Evolutionary conservation across 257 asterid genomes (phyloP).

Genomic region (Plantago major): DNA sequence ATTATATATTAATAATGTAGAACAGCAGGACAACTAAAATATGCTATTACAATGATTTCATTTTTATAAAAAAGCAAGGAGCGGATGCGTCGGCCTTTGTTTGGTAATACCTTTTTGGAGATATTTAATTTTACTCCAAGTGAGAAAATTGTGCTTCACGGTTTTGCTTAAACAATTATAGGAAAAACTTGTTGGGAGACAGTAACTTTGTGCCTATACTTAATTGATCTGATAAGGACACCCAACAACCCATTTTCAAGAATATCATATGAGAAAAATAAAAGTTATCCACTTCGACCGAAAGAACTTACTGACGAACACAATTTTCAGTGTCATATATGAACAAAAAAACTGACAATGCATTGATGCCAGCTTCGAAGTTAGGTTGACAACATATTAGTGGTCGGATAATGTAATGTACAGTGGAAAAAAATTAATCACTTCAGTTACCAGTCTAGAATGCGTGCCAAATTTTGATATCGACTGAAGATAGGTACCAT

Average conservation of each 20-base stretch:
- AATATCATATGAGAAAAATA: not conserved
- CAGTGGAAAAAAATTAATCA: too few relatives aligned
- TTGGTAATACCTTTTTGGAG: not conserved
- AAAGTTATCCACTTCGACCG: not conserved
- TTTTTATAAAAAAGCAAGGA: not conserved
- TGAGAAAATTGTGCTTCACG: not conserved
- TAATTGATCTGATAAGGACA: not conserved
- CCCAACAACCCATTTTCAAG: not conserved
- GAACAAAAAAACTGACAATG: not conserved
- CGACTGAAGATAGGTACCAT: too few relatives aligned
- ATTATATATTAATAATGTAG: not conserved
- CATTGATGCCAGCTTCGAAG: not conserved
- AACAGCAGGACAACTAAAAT: not conserved
- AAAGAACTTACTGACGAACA: not conserved
- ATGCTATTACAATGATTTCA: not conserved
- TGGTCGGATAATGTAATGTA: too few relatives aligned
- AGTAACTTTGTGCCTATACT: not conserved
- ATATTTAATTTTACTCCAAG: not conserved
- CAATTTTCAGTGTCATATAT: conserved; percentile 1
- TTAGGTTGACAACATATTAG: too few relatives aligned
- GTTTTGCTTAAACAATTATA: not conserved
- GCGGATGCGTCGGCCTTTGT: not conserved
- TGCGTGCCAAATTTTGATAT: too few relatives aligned
- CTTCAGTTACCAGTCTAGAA: too few relatives aligned
- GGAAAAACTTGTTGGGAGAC: not conserved